Conservation (phyloP, 768 basidiomycete species). For the Suillus bovinus region DNA sequence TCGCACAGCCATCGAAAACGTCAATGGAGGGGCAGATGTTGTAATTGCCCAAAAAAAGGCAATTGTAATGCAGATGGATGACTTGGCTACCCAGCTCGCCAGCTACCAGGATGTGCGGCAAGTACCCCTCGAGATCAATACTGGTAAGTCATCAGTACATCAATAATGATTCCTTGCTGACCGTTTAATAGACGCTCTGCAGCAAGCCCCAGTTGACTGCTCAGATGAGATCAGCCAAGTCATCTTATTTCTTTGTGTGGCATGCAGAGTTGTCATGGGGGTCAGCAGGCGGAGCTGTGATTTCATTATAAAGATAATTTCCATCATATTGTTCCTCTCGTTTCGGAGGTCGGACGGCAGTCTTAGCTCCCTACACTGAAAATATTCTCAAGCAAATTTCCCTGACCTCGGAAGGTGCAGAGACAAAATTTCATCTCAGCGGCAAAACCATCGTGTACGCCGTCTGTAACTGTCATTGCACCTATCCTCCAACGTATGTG, state of each 20-base stretch:
- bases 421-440: background rate
- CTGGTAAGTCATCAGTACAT: too few species aligned
- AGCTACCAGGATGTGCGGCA: too few species aligned
- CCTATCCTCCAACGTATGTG: background rate
- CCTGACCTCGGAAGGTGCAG: background rate
- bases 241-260: too few species aligned
- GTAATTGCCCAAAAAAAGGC: background rate
- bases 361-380: conserved; percentile 5
- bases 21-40: background rate
- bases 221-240: too few species aligned
- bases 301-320: conserved; percentile 17
- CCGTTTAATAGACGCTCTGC: too few species aligned
- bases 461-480: conserved; percentile 9
- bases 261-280: conserved; percentile 16
- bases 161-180: too few species aligned
- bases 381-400: conserved; percentile 3
- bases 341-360: background rate
- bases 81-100: too few species aligned
- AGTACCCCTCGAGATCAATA: too few species aligned
- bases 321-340: background rate
- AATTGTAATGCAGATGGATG: too few species aligned
- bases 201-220: too few species aligned
- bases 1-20: background rate
- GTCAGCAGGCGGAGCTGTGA: conserved; percentile 9
- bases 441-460: background rate